These are phyloP conservation scores for Colletotrichum lupini DNA, from an alignment of 2,329 filamentous ascomycete genomes.

Conservation along the genomic window DNA sequence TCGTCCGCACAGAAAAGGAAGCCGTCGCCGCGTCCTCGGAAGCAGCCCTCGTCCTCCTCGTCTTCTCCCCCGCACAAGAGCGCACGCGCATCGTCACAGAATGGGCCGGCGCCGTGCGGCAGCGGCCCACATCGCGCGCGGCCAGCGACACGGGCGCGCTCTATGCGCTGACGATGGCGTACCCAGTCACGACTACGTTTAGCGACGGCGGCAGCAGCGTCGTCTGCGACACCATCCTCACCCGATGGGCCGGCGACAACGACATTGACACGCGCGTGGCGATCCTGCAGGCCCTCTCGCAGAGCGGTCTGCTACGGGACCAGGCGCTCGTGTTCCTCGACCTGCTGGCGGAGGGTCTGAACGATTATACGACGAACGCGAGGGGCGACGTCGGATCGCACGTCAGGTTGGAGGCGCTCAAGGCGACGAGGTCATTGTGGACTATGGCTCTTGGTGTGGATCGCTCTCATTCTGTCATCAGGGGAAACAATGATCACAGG, in stretches of 20 bases:
- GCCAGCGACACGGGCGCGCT: constrained; percentile 62
- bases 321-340: constrained; percentile 54
- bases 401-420: constrained; percentile 82
- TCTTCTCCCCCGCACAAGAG: constrained; percentile 52
- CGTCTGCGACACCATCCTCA: constrained; percentile 57
- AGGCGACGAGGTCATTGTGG: constrained; percentile 77
- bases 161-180: constrained; percentile 62
- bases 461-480: not conserved
- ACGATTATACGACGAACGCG: constrained; percentile 92
- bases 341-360: constrained; percentile 69
- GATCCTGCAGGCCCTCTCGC: constrained; percentile 65
- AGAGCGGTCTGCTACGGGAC: constrained; percentile 56
- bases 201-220: constrained; percentile 38
- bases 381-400: constrained; percentile 91
- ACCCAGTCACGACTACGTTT: constrained; percentile 48
- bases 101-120: constrained; percentile 59
- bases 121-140: constrained; percentile 45
- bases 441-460: constrained; percentile 37
- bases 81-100: constrained; percentile 52
- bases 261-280: constrained; percentile 64
- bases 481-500: too few species aligned
- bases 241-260: constrained; percentile 63
- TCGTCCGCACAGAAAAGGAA: constrained; percentile 62
- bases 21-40: constrained; percentile 60
- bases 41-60: constrained; percentile 61